phyloP scores from a whole-genome alignment of 1,284 basidiomycete genomes.

The Trichosporon sp. region DNA sequence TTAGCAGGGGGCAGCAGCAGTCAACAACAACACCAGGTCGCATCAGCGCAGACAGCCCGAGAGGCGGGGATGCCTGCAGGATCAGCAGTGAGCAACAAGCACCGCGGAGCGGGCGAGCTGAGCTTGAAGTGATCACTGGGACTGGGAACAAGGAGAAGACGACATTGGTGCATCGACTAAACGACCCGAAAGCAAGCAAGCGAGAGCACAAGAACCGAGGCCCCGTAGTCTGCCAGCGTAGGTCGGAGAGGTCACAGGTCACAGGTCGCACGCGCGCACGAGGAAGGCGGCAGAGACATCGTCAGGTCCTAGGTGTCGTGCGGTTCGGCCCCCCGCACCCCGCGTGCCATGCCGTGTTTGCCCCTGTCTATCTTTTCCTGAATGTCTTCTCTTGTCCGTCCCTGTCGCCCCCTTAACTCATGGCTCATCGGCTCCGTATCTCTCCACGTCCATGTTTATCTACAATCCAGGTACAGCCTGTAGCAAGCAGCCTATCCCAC shows the following conservation, averaged over 20 bases:
- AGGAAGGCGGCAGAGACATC: no score
- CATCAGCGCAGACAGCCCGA: neutral
- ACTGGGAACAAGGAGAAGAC: slow-evolving; percentile 7
- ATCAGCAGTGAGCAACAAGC: neutral
- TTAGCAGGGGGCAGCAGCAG: neutral
- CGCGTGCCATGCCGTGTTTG: slow-evolving; percentile 18
- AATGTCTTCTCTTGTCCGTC: slow-evolving; percentile 12
- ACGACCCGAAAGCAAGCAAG: slow-evolving; percentile 10
- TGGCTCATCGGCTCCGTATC: slow-evolving; percentile 15
- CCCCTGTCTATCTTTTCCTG: slow-evolving; percentile 20
- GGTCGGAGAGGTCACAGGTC: neutral
- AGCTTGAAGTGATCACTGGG: neutral
- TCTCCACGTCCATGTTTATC: slow-evolving; percentile 17
- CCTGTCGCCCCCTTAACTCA: slow-evolving; percentile 15
- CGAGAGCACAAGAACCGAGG: slow-evolving; percentile 5
- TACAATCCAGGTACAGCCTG: slow-evolving; percentile 14
- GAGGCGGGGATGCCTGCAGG: neutral
- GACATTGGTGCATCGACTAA: neutral
- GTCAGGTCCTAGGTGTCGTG: neutral
- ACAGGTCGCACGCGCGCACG: neutral
- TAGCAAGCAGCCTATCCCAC: slow-evolving; percentile 6
- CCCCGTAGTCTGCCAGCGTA: neutral
- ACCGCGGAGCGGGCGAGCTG: neutral
- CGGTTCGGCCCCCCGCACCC: slow-evolving; percentile 13
- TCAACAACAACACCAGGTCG: neutral